Conservation (phyloP, 352 stramenopile genomes). For the Phytopythium vexans region DNA sequence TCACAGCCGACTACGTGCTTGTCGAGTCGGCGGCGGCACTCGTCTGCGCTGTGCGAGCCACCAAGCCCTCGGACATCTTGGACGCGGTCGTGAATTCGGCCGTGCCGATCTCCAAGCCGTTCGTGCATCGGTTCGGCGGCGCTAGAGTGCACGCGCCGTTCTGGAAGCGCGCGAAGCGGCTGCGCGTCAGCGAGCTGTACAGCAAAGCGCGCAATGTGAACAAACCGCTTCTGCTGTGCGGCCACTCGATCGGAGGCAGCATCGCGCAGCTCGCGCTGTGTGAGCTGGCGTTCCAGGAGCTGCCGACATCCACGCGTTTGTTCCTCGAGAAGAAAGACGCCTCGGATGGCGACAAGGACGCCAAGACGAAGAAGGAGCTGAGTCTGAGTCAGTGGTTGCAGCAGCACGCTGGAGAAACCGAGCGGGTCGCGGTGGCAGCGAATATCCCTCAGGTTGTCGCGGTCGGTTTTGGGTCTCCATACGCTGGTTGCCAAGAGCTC, state of each 20-base stretch:
- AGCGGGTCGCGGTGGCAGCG: constrained; percentile 12
- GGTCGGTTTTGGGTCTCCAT: constrained; percentile 72
- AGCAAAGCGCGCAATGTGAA: constrained; percentile 34
- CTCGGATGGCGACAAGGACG: constrained; percentile 1
- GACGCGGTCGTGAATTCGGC: constrained; percentile 69
- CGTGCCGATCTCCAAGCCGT: constrained; percentile 57
- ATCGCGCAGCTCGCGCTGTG: constrained; percentile 78
- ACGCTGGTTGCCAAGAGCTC: constrained; percentile 50
- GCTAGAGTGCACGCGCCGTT: constrained; percentile 76
- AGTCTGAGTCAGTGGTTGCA: constrained; percentile 3
- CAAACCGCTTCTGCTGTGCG: constrained; percentile 74
- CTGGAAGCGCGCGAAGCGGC: constrained; percentile 60
- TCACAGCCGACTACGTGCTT: constrained; percentile 51
- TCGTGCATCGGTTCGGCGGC: constrained; percentile 68
- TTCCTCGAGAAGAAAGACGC: constrained; percentile 42
- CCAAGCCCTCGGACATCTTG: constrained; percentile 53
- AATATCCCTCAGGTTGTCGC: constrained; percentile 41
- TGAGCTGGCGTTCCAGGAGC: constrained; percentile 69
- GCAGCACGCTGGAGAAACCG: constrained; percentile 5
- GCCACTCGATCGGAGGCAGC: constrained; percentile 81
- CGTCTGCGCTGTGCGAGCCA: constrained; percentile 68
- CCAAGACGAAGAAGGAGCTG: constrained; percentile 5
- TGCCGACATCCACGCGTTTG: constrained; percentile 42
- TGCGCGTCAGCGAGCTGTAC: constrained; percentile 53
- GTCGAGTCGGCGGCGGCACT: constrained; percentile 59